These are phyloP conservation scores for Fomitopsis palustris DNA, from an alignment of 1,284 basidiomycete species.

Conservation along the genomic window DNA sequence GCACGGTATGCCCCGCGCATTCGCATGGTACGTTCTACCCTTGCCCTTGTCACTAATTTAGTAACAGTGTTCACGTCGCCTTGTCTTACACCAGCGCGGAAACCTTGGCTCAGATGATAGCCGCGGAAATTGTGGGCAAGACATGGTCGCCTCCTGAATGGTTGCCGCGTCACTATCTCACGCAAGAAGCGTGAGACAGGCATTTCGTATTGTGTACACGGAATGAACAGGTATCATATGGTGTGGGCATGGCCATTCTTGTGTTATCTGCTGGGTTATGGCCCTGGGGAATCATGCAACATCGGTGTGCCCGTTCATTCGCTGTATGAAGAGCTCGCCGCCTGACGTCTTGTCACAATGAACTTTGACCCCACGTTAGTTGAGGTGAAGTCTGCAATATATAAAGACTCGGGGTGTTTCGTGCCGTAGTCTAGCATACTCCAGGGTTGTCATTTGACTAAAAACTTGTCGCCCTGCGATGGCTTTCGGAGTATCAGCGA, in stretches of 20 bases:
- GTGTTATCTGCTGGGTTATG: no score
- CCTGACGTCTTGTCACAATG: slow-evolving; percentile 35
- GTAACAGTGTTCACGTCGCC: not conserved
- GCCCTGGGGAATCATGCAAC: not conserved
- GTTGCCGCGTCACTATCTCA: slow-evolving; percentile 64
- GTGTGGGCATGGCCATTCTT: no score
- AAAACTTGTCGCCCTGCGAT: no score
- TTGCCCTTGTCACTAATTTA: not conserved
- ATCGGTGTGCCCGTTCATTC: slow-evolving; percentile 20
- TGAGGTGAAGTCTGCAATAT: slow-evolving; percentile 21
- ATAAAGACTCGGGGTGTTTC: slow-evolving; percentile 30
- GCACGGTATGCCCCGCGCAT: slow-evolving; percentile 80
- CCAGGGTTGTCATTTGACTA: slow-evolving; percentile 39
- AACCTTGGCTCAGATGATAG: slow-evolving; percentile 61
- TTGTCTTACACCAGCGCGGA: slow-evolving; percentile 60
- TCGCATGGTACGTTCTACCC: slow-evolving; percentile 51
- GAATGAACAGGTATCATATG: no score
- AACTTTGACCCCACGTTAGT: slow-evolving; percentile 33
- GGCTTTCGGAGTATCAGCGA: no score
- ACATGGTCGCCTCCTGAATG: slow-evolving; percentile 55
- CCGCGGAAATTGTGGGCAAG: slow-evolving; percentile 43
- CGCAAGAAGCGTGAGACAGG: not conserved
- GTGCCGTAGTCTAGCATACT: slow-evolving; percentile 28
- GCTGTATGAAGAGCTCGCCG: slow-evolving; percentile 20
- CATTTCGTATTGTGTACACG: no score